phyloP scores from a whole-genome alignment of 176 grass and related monocot genomes.

The Ananas comosus region DNA sequence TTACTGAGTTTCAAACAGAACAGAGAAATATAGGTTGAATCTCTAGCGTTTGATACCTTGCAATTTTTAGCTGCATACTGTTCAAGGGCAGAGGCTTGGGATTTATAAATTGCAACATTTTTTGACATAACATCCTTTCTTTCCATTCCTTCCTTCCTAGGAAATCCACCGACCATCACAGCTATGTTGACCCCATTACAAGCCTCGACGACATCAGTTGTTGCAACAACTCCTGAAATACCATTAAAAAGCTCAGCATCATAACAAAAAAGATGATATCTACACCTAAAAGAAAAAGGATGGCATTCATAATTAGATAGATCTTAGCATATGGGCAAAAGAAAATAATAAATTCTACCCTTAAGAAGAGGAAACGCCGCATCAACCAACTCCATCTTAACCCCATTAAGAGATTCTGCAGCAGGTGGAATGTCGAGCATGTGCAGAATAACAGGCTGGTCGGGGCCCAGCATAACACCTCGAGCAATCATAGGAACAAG shows the following conservation, averaged over 20 bases:
- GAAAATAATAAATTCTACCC: conserved; percentile 20
- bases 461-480: conserved; percentile 74
- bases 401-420: conserved; percentile 79
- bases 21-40: background rate
- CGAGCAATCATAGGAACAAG: conserved; percentile 99
- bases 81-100: conserved; percentile 89
- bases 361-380: conserved; percentile 94
- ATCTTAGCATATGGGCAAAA: too few species aligned
- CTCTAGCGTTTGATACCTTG: conserved; percentile 41
- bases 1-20: too few species aligned
- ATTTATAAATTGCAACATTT: conserved; percentile 97
- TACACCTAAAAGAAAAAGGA: too few species aligned
- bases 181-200: conserved; percentile 93
- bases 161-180: conserved; percentile 98
- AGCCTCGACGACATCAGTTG: conserved; percentile 83
- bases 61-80: conserved; percentile 74
- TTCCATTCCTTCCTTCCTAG: conserved; percentile 97
- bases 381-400: conserved; percentile 98
- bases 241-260: background rate
- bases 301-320: too few species aligned
- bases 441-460: conserved; percentile 97
- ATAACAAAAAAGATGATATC: background rate
- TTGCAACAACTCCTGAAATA: conserved; percentile 79
- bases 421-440: conserved; percentile 91
- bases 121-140: conserved; percentile 98